Percentiles rank a stretch among this genome's conserved stretches.
Evolutionary conservation across 106 monocot genomes (phyloP).

Genomic region (Dendrobium officinale): DNA sequence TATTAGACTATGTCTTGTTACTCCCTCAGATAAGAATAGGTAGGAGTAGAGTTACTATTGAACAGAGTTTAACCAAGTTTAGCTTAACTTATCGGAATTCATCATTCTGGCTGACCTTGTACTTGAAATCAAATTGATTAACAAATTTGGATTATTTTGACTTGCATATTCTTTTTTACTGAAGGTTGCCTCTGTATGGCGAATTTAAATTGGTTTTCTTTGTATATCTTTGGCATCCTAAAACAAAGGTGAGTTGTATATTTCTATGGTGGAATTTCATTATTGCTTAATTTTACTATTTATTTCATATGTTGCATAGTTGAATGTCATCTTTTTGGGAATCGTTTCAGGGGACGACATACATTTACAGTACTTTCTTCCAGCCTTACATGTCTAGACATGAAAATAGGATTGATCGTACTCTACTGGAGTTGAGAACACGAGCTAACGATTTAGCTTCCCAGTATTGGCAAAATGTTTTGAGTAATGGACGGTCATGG

Average conservation of each 20-base stretch:
- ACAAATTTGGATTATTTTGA: background rate
- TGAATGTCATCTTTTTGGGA: background rate
- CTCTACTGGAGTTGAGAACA: slow-evolving; percentile 26
- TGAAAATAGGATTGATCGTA: slow-evolving; percentile 35
- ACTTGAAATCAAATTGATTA: too few relatives aligned
- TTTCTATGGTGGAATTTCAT: background rate
- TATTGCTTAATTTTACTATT: background rate
- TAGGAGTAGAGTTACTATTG: too few relatives aligned
- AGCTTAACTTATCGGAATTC: too few relatives aligned
- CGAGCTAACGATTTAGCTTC: slow-evolving; percentile 23
- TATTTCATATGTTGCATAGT: too few relatives aligned
- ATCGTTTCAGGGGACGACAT: slow-evolving; percentile 31
- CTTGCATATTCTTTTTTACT: background rate
- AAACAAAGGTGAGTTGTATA: background rate
- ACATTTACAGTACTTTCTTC: slow-evolving; percentile 31
- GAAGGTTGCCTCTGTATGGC: slow-evolving; percentile 4
- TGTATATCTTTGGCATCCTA: slow-evolving; percentile 5
- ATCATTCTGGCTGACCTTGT: too few relatives aligned
- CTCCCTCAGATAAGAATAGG: too few relatives aligned
- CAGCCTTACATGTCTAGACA: slow-evolving; percentile 29
- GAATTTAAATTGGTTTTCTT: background rate
- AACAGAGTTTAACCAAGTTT: too few relatives aligned
- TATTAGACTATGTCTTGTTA: too few relatives aligned
- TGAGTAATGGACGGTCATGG: slow-evolving; percentile 17
- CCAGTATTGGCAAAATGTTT: slow-evolving; percentile 25